Conservation (phyloP, 805 yeast species). For the Saccharomycopsis sp. region DNA sequence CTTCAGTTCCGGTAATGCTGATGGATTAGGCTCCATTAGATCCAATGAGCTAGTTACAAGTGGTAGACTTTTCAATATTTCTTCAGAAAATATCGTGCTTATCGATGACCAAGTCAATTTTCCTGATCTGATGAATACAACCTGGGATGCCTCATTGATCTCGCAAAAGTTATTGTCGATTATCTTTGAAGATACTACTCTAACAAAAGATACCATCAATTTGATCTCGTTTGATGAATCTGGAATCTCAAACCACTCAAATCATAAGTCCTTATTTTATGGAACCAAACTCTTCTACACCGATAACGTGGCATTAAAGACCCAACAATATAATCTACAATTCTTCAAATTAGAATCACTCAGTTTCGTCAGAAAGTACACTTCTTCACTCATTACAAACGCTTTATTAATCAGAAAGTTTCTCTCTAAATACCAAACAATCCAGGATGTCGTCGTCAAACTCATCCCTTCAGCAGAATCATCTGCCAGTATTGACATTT, state of each 20-base stretch:
- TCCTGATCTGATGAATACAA: conserved; percentile 59
- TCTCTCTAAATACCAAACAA: not conserved
- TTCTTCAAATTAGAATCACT: conserved; percentile 29
- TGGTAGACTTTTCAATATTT: conserved; percentile 47
- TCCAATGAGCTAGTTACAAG: conserved; percentile 51
- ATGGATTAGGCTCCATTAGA: conserved; percentile 63
- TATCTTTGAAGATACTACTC: conserved; percentile 12
- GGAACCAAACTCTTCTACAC: conserved; percentile 38
- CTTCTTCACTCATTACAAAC: conserved; percentile 14
- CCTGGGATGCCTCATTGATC: conserved; percentile 46
- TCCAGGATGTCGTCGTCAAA: conserved; percentile 15
- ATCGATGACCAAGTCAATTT: conserved; percentile 42
- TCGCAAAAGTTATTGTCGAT: not conserved
- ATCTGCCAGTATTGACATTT: conserved; percentile 24
- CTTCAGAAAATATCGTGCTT: conserved; percentile 36
- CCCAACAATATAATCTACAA: conserved; percentile 26
- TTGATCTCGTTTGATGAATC: conserved; percentile 71
- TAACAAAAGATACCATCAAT: conserved; percentile 28
- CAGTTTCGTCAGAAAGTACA: conserved; percentile 28
- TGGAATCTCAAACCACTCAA: conserved; percentile 87
- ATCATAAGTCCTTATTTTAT: conserved; percentile 61
- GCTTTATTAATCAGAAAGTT: conserved; percentile 8
- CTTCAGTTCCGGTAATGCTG: conserved; percentile 71
- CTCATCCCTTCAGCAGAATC: conserved; percentile 25
- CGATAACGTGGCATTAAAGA: not conserved